Evolutionary conservation across 2,329 filamentous ascomycete genomes (phyloP).

Genomic region (Leptographium lundbergii): DNA sequence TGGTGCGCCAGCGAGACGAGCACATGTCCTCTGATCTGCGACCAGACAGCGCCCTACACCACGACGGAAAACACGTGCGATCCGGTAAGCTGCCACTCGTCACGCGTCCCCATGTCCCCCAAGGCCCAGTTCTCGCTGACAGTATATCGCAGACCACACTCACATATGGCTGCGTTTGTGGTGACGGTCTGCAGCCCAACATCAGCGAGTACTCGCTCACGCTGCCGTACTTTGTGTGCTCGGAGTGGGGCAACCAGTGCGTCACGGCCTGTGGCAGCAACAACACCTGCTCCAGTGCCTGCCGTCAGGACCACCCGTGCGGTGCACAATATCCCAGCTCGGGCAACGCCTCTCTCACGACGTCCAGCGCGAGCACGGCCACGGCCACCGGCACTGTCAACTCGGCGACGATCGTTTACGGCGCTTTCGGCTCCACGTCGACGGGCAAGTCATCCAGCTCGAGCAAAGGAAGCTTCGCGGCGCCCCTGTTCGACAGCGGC

Average conservation of each 20-base stretch:
- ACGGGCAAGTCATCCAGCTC: neutral
- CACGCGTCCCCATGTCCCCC: neutral
- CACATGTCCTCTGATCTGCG: constrained; percentile 61
- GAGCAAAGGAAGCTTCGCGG: constrained; percentile 1
- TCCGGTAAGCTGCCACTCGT: constrained; percentile 32
- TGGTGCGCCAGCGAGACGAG: constrained; percentile 56
- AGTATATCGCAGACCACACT: constrained; percentile 35
- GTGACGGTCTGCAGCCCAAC: constrained; percentile 54
- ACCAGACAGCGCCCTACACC: constrained; percentile 39
- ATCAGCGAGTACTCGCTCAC: constrained; percentile 66
- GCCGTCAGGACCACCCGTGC: constrained; percentile 57
- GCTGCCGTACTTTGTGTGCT: constrained; percentile 66
- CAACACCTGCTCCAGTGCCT: constrained; percentile 48
- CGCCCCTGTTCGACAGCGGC: constrained; percentile 20
- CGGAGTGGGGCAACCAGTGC: constrained; percentile 58
- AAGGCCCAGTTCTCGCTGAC: neutral
- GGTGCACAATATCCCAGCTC: constrained; percentile 53
- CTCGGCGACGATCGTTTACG: constrained; percentile 23
- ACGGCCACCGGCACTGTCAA: constrained; percentile 10
- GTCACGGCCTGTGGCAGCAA: constrained; percentile 40
- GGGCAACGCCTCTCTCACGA: constrained; percentile 39
- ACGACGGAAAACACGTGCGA: constrained; percentile 58
- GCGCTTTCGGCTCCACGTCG: constrained; percentile 15
- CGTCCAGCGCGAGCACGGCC: constrained; percentile 25
- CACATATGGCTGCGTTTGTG: constrained; percentile 61